Evolutionary conservation across 2,329 filamentous ascomycete genomes (phyloP).

Genomic region (Macrophomina phaseolina): DNA sequence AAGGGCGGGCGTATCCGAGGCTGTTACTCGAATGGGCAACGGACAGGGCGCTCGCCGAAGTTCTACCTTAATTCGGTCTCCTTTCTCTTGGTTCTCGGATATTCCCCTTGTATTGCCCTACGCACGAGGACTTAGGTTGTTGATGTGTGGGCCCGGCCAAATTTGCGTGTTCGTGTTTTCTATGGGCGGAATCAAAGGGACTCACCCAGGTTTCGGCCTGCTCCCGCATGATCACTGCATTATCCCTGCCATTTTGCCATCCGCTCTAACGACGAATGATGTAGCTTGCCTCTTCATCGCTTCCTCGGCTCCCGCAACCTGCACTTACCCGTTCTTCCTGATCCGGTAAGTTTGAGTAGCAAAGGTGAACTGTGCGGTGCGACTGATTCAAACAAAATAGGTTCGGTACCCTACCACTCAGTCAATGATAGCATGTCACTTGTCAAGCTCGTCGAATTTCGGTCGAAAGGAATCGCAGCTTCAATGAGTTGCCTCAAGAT

Average conservation of each 20-base stretch:
- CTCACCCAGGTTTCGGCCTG: background rate
- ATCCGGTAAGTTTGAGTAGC: constrained; percentile 1
- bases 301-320: constrained; percentile 1
- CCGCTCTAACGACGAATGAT: background rate
- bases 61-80: background rate
- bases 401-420: background rate
- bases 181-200: background rate
- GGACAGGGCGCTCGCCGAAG: background rate
- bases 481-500: background rate
- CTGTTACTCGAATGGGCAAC: constrained; percentile 3
- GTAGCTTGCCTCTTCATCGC: background rate
- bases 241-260: background rate
- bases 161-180: background rate
- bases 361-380: background rate
- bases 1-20: constrained; percentile 21
- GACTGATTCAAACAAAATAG: background rate
- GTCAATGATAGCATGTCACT: background rate
- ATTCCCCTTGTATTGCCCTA: background rate
- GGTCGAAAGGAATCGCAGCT: too few relatives aligned
- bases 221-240: background rate
- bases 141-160: constrained; percentile 6
- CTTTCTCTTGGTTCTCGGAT: constrained; percentile 1
- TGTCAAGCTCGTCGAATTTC: background rate
- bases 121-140: background rate
- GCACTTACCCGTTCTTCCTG: background rate